These are phyloP conservation scores for Ophiostoma tasmaniense DNA, from an alignment of 2,329 filamentous ascomycete genomes.

Conservation along the genomic window DNA sequence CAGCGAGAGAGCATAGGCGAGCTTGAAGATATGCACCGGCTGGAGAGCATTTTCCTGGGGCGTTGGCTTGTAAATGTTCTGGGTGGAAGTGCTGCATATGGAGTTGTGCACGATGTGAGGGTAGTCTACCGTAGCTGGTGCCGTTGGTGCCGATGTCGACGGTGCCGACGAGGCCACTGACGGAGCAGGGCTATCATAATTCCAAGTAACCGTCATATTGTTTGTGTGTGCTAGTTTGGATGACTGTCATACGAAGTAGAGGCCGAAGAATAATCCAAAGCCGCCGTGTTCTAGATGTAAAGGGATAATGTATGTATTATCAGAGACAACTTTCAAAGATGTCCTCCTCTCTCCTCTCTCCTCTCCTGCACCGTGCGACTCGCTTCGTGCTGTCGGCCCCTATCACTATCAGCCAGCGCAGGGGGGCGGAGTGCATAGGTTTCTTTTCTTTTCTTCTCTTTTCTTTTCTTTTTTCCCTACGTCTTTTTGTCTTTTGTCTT, in stretches of 20 bases:
- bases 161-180: not conserved
- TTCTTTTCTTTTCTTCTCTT: not conserved
- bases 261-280: not conserved
- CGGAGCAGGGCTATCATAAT: not conserved
- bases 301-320: not conserved
- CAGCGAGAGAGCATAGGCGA: slow-evolving; percentile 9
- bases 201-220: not conserved
- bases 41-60: not conserved
- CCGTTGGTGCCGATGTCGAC: not conserved
- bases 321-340: not conserved
- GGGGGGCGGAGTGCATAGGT: not conserved
- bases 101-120: not conserved
- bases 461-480: not conserved
- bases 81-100: not conserved
- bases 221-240: not conserved
- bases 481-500: not conserved
- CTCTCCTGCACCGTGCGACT: not conserved
- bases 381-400: not conserved
- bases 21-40: slow-evolving; percentile 10
- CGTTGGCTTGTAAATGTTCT: not conserved
- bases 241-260: not conserved
- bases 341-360: not conserved
- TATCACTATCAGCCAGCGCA: not conserved
- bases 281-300: not conserved
- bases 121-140: not conserved